A percentile compares a stretch with the other conserved stretches of the same genome.
Evolutionary conservation across 176 grass and related monocot species (phyloP).

Genomic region (Secale cereale): DNA sequence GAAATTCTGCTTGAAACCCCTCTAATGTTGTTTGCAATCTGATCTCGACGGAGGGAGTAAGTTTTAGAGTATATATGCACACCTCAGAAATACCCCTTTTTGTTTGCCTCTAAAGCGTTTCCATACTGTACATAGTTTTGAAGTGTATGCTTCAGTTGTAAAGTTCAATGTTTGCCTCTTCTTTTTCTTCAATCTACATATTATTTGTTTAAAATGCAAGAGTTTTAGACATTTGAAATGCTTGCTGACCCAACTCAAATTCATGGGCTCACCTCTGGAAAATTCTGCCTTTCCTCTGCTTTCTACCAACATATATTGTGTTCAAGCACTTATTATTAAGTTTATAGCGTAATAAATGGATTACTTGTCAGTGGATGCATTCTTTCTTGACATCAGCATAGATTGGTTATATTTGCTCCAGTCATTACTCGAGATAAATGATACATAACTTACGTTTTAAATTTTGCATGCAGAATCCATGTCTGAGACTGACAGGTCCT

Average conservation of each 20-base stretch:
- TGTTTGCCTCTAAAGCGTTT: no score
- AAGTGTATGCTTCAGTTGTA: no score
- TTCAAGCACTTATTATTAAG: neutral
- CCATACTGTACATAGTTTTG: no score
- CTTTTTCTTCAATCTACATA: neutral
- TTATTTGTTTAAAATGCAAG: neutral
- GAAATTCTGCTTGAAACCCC: no score
- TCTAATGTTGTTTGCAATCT: no score
- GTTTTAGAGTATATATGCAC: no score
- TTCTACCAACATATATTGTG: neutral
- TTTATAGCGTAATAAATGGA: neutral
- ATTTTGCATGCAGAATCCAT: conserved; percentile 15
- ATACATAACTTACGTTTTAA: neutral
- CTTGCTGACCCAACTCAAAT: neutral
- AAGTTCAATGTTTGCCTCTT: neutral
- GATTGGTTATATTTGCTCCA: neutral
- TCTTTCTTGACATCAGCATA: neutral
- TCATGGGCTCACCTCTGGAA: neutral
- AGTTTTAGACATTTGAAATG: neutral
- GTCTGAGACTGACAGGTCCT: conserved; percentile 16
- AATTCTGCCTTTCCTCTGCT: neutral
- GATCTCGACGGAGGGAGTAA: no score
- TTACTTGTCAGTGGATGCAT: neutral
- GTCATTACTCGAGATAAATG: neutral
- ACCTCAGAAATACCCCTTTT: no score